Evolutionary conservation across 495 filamentous ascomycete genomes (phyloP).

Genomic region (Eremomyces bilateralis): DNA sequence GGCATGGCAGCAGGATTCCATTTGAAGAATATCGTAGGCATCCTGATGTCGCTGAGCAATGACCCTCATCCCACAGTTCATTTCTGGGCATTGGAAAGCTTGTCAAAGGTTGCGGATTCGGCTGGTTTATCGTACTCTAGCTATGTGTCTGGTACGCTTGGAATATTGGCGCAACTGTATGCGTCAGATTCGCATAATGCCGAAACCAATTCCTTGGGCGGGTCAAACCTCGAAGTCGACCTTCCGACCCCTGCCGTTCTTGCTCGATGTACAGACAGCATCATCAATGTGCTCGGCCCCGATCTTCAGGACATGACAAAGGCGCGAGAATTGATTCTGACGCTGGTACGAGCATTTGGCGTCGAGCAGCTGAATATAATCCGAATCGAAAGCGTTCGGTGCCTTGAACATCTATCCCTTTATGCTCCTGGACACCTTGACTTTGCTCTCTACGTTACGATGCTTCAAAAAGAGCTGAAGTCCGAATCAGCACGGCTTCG

Average conservation of each 20-base stretch:
- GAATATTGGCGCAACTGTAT: slow-evolving; percentile 83
- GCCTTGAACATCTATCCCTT: slow-evolving; percentile 75
- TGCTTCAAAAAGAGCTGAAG: slow-evolving; percentile 53
- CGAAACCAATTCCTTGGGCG: slow-evolving; percentile 52
- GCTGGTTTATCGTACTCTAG: slow-evolving; percentile 79
- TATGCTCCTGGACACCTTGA: slow-evolving; percentile 79
- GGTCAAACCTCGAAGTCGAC: slow-evolving; percentile 75
- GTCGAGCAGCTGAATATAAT: slow-evolving; percentile 53
- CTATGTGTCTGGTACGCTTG: slow-evolving; percentile 74
- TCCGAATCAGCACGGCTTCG: slow-evolving; percentile 43
- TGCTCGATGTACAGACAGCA: slow-evolving; percentile 72
- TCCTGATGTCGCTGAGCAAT: slow-evolving; percentile 85
- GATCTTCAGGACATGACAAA: slow-evolving; percentile 90
- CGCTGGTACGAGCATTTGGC: slow-evolving; percentile 63
- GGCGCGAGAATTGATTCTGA: slow-evolving; percentile 74
- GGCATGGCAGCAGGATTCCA: slow-evolving; percentile 98
- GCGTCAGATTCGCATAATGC: slow-evolving; percentile 76
- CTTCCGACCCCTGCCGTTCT: slow-evolving; percentile 62
- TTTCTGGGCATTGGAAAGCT: slow-evolving; percentile 79
- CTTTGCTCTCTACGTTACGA: slow-evolving; percentile 60
- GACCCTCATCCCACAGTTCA: slow-evolving; percentile 95
- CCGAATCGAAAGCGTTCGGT: slow-evolving; percentile 55
- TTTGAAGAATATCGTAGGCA: slow-evolving; percentile 82
- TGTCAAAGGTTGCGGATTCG: slow-evolving; percentile 76
- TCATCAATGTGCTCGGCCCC: slow-evolving; percentile 89